A percentile compares a stretch with the other conserved stretches of the same genome.
phyloP scores from a whole-genome alignment of 208 protist species.

The Herpetomonas samuelpessoai region DNA sequence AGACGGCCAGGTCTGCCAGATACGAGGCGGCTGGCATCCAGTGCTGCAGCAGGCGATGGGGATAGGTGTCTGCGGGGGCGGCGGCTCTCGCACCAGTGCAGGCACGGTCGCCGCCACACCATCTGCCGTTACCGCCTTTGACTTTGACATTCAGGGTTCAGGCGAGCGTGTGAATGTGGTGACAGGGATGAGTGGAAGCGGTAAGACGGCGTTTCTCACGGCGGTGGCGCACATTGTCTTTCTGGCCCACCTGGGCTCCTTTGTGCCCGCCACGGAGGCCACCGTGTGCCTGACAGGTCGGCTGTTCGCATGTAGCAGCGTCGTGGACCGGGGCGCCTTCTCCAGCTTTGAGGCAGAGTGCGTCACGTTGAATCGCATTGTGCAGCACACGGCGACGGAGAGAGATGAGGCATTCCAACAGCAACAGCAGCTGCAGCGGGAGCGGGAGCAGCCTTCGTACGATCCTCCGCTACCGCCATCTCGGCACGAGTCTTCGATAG shows the following conservation, averaged over 20 bases:
- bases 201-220: constrained; percentile 91
- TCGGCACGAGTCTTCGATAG: no score
- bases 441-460: neutral
- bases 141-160: constrained; percentile 23
- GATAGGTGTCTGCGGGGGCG: neutral
- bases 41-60: constrained; percentile 44
- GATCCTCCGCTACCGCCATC: no score
- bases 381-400: constrained; percentile 36
- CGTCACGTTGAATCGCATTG: constrained; percentile 53
- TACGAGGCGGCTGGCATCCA: constrained; percentile 69
- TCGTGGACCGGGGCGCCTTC: constrained; percentile 2
- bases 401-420: constrained; percentile 4
- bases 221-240: constrained; percentile 92
- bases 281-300: constrained; percentile 42
- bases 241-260: constrained; percentile 92
- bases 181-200: constrained; percentile 86
- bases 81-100: no score
- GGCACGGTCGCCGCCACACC: no score
- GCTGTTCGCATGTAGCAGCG: constrained; percentile 1
- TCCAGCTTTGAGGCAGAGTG: constrained; percentile 80
- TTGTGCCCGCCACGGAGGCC: constrained; percentile 81
- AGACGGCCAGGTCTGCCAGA: constrained; percentile 37
- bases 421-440: neutral
- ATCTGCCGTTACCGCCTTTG: constrained; percentile 46
- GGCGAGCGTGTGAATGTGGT: constrained; percentile 62